These are phyloP conservation scores for Backusella tarrabulga DNA, from an alignment of 192 early-diverging fungal genomes.

Conservation along the genomic window DNA sequence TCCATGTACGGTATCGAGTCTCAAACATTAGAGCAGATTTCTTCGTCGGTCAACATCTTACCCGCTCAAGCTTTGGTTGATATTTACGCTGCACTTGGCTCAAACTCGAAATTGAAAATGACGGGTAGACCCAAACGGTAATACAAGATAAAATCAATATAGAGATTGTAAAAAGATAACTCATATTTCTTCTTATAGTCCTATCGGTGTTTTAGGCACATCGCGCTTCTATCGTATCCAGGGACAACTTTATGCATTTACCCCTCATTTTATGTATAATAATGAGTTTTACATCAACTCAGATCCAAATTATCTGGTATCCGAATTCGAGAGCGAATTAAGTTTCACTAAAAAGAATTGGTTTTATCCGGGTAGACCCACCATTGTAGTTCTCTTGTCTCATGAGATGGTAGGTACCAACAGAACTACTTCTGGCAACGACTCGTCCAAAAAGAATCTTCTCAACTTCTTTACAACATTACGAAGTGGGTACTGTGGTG, in stretches of 20 bases:
- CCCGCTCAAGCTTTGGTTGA: constrained; percentile 72
- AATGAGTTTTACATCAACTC: constrained; percentile 82
- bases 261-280: constrained; percentile 83
- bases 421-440: constrained; percentile 16
- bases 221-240: constrained; percentile 78
- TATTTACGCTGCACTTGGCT: constrained; percentile 68
- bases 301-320: constrained; percentile 81
- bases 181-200: constrained; percentile 33
- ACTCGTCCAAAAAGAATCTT: constrained; percentile 55
- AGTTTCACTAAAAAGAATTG: constrained; percentile 72
- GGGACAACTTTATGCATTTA: constrained; percentile 78
- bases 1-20: constrained; percentile 76
- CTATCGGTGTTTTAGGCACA: constrained; percentile 77
- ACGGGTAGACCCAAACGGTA: constrained; percentile 68
- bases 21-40: constrained; percentile 66
- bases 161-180: neutral
- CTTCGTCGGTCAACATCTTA: constrained; percentile 59
- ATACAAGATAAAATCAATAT: neutral
- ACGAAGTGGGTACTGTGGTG: constrained; percentile 57
- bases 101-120: constrained; percentile 69
- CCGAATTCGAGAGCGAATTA: constrained; percentile 72
- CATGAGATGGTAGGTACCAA: constrained; percentile 70
- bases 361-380: constrained; percentile 72
- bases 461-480: constrained; percentile 82
- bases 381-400: constrained; percentile 71